phyloP scores from a whole-genome alignment of 148 eudicot genomes.

The Fagopyrum esculentum region DNA sequence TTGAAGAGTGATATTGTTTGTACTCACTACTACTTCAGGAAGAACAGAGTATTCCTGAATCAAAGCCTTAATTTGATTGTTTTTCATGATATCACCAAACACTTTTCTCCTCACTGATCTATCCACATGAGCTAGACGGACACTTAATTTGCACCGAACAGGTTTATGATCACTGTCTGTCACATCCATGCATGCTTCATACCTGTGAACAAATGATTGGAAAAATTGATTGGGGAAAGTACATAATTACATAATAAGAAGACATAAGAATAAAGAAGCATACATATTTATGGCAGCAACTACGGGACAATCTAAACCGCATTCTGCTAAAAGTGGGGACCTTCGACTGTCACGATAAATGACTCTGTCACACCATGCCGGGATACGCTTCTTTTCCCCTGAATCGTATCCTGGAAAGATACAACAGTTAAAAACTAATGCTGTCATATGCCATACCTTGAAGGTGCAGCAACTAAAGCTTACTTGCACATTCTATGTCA shows the following conservation, averaged over 20 bases:
- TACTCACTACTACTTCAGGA: conserved; percentile 57
- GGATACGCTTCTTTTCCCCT: conserved; percentile 98
- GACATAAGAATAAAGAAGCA: conserved; percentile 20
- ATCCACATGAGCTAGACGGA: conserved; percentile 75
- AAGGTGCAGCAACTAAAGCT: neutral
- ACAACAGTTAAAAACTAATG: neutral
- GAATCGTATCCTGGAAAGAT: conserved; percentile 75
- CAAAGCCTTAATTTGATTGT: conserved; percentile 32
- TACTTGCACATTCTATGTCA: neutral
- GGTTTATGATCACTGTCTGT: conserved; percentile 95
- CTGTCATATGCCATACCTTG: too few species aligned
- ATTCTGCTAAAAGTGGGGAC: conserved; percentile 37
- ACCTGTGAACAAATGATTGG: conserved; percentile 31
- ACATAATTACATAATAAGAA: neutral
- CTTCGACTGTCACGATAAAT: conserved; percentile 72
- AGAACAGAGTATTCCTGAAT: conserved; percentile 43
- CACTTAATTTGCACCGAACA: conserved; percentile 73
- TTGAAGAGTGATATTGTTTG: conserved; percentile 54
- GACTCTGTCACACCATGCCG: conserved; percentile 98
- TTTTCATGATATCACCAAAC: conserved; percentile 55
- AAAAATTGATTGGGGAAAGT: neutral
- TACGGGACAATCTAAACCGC: conserved; percentile 78
- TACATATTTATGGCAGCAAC: conserved; percentile 62
- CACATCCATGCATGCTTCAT: conserved; percentile 95
- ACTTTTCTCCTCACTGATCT: conserved; percentile 87